Evolutionary conservation across 331 rosid species (phyloP).

Genomic region (Malus hybrid): DNA sequence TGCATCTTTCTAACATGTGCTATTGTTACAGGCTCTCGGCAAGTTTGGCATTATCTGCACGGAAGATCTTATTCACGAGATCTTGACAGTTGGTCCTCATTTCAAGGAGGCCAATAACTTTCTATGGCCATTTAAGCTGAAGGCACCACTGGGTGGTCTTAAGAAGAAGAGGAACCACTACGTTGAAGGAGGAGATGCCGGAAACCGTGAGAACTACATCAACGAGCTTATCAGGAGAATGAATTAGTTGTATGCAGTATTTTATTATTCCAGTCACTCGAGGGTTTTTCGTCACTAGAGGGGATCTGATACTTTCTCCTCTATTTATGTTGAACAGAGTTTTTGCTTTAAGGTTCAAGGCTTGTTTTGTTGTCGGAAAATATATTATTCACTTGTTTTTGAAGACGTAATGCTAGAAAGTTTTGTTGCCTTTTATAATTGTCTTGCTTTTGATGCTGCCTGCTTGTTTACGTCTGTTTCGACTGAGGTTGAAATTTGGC

Average conservation of each 20-base stretch:
- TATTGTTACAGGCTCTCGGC: constrained; percentile 49
- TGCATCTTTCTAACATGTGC: not conserved
- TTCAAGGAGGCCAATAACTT: constrained; percentile 89
- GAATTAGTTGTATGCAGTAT: constrained; percentile 29
- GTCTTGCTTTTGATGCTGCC: not conserved
- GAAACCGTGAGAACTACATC: constrained; percentile 73
- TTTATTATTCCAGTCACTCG: not conserved
- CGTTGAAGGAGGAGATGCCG: constrained; percentile 95
- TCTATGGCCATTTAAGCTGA: constrained; percentile 92
- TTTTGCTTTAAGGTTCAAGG: not conserved
- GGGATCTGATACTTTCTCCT: not conserved
- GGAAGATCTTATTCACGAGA: constrained; percentile 88
- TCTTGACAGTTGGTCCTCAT: constrained; percentile 77
- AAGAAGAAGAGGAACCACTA: constrained; percentile 93
- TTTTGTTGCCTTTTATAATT: constrained; percentile 3
- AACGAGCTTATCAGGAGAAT: constrained; percentile 88
- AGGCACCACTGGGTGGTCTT: constrained; percentile 88
- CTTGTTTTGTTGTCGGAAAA: not conserved
- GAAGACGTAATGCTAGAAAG: not conserved
- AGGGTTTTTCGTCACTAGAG: not conserved
- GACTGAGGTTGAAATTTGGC: no score
- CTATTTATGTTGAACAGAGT: not conserved
- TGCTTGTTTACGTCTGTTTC: no score
- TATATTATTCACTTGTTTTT: not conserved
- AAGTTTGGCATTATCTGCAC: constrained; percentile 55